These are phyloP conservation scores for Phlyctochytrium arcticum DNA, from an alignment of 192 early-diverging fungal species.

Conservation along the genomic window DNA sequence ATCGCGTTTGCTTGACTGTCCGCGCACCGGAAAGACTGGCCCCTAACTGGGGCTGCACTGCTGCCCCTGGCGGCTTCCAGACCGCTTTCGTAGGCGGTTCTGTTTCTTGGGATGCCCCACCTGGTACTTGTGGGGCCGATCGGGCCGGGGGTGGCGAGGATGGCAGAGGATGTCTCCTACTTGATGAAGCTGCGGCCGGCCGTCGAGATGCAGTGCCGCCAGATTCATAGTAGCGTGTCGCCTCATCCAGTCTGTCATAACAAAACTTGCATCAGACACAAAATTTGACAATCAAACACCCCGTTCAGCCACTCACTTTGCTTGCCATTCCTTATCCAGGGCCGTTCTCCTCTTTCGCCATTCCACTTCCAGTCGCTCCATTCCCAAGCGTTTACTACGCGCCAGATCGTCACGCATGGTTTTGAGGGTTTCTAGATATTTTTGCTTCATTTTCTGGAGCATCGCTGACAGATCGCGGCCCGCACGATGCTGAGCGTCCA, in stretches of 20 bases:
- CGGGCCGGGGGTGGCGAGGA: too few relatives aligned
- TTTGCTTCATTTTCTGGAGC: conserved; percentile 24
- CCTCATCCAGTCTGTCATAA: too few relatives aligned
- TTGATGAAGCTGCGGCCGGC: too few relatives aligned
- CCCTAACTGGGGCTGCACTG: not conserved
- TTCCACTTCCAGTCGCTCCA: conserved; percentile 33
- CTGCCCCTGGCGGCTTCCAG: not conserved
- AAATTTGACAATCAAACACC: too few relatives aligned
- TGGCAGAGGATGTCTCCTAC: too few relatives aligned
- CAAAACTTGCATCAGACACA: too few relatives aligned
- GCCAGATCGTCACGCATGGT: conserved; percentile 41
- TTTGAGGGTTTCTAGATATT: conserved; percentile 35
- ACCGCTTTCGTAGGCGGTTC: too few relatives aligned
- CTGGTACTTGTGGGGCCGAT: too few relatives aligned
- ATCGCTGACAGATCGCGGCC: conserved; percentile 3
- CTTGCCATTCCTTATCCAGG: conserved; percentile 31
- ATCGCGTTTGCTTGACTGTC: not conserved
- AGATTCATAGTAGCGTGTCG: too few relatives aligned
- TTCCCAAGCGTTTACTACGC: conserved; percentile 15
- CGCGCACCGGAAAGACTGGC: not conserved
- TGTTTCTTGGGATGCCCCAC: too few relatives aligned
- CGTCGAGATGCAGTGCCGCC: too few relatives aligned
- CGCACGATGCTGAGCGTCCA: not conserved
- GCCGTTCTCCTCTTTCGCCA: conserved; percentile 27
- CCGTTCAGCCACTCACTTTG: conserved; percentile 13